phyloP scores from a whole-genome alignment of 768 basidiomycete genomes.

The Tricholoma flavovirens region DNA sequence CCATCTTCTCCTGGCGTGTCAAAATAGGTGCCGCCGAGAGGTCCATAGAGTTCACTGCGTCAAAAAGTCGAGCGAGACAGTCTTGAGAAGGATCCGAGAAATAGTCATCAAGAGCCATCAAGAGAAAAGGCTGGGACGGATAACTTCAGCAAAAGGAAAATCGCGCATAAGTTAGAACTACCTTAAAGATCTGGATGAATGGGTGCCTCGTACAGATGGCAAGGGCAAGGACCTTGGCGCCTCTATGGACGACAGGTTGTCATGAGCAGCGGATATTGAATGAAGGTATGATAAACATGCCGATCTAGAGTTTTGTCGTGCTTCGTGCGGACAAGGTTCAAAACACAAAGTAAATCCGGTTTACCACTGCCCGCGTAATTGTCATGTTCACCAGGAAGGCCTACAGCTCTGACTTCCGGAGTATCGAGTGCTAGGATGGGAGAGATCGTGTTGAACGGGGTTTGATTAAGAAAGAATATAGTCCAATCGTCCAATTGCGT shows the following conservation, averaged over 20 bases:
- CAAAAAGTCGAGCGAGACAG: conserved; percentile 84
- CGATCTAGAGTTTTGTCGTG: conserved; percentile 78
- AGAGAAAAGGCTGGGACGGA: conserved; percentile 70
- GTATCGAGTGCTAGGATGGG: conserved; percentile 74
- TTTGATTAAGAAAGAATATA: conserved; percentile 96
- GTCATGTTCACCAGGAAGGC: conserved; percentile 30
- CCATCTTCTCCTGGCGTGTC: conserved; percentile 75
- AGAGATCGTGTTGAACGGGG: conserved; percentile 78
- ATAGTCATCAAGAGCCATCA: conserved; percentile 95
- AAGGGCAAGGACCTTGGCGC: conserved; percentile 90
- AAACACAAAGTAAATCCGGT: conserved; percentile 71
- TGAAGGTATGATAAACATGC: conserved; percentile 32
- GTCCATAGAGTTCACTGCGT: conserved; percentile 91
- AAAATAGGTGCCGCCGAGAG: conserved; percentile 72
- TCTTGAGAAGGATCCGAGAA: conserved; percentile 85
- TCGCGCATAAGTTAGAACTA: conserved; percentile 20
- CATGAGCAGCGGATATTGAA: background rate
- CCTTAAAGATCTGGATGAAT: conserved; percentile 96
- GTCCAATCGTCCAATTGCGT: conserved; percentile 96
- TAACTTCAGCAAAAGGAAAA: conserved; percentile 6
- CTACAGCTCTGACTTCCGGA: conserved; percentile 32
- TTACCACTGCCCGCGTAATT: conserved; percentile 21
- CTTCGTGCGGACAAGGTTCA: conserved; percentile 89
- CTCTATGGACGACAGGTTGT: conserved; percentile 40
- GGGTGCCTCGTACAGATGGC: conserved; percentile 92